Evolutionary conservation across 208 protist genomes (phyloP), one percentile per base, ranked within the genome.

Genomic region (Naegleria fowleri): DNA sequence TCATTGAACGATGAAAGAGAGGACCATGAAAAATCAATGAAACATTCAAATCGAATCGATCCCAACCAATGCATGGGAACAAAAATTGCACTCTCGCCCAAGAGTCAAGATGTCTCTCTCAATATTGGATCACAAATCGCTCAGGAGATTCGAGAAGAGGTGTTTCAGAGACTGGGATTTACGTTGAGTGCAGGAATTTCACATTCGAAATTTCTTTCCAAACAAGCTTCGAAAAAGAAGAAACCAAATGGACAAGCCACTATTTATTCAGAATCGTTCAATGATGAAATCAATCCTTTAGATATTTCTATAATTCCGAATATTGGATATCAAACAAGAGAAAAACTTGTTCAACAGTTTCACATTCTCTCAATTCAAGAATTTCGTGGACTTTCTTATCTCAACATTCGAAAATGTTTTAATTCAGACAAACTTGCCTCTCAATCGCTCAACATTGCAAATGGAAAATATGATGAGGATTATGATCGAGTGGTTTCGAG

Each of bases 241-340:
- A 91, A 91, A 52, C 90, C 90, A 48, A 48, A 88, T 55, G 75
- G 75, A 83, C 90, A 91, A 85, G n/a, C 90, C 13, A 29, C 38
- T 6, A 39, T 91, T 7, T 86, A 67, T 83, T 25, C 16, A 33
- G 22, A 41, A 25, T 19, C 33, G n/a, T 41, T 91, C 38, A 33
- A 86, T 19, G 5, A 86, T 43, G 33, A 51, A n/a, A 25, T 86
- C 4, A 86, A 86, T 29, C 9, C 29, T 48, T 43, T 48, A 86
- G 40, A 51, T 16, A 15, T 86, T n/a, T 38, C 22, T n/a, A 43
- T n/a, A 0, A 86, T 86, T 86, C 83, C 83, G 0, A 86, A 86
- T 40, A 43, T 86, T 86, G 83, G 83, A 0, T 48, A 48, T 48
- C 6, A 22, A 40, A 86, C 83, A 43, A 43, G 25, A 39, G 36